Conservation (phyloP, 179 eudicot species). For the Camellia oleifera region DNA sequence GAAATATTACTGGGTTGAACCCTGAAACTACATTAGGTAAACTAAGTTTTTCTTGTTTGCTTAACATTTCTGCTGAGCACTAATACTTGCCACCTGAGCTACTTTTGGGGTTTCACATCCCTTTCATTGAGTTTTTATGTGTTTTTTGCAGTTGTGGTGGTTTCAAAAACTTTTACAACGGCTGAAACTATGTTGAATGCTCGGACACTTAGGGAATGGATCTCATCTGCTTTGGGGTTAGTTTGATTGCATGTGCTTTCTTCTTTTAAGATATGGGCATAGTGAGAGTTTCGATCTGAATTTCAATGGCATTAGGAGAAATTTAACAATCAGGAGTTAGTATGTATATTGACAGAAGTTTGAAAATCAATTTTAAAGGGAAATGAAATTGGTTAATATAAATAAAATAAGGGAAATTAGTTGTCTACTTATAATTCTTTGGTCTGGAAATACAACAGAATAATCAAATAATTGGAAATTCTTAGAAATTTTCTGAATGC, state of each 20-base stretch:
- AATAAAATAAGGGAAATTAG: neutral
- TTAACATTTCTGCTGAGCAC: neutral
- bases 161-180: conserved; percentile 96
- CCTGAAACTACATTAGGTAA: conserved; percentile 99
- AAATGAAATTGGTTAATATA: neutral
- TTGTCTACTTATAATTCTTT: neutral
- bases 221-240: conserved; percentile 92
- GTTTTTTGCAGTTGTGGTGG: conserved; percentile 78
- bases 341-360: neutral
- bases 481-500: neutral
- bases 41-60: neutral
- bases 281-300: conserved; percentile 1
- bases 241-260: conserved; percentile 19
- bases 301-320: neutral
- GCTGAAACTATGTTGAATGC: conserved; percentile 99
- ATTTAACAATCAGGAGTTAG: neutral
- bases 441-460: neutral
- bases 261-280: conserved; percentile 5
- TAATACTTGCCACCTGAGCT: neutral
- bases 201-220: conserved; percentile 97
- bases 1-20: conserved; percentile 76
- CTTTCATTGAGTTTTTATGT: conserved; percentile 16
- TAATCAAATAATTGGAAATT: neutral
- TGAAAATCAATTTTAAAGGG: neutral
- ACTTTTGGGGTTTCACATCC: neutral